Base-by-base conservation (phyloP, 2,329 filamentous ascomycete species). In the Epichloe scottii region DNA sequence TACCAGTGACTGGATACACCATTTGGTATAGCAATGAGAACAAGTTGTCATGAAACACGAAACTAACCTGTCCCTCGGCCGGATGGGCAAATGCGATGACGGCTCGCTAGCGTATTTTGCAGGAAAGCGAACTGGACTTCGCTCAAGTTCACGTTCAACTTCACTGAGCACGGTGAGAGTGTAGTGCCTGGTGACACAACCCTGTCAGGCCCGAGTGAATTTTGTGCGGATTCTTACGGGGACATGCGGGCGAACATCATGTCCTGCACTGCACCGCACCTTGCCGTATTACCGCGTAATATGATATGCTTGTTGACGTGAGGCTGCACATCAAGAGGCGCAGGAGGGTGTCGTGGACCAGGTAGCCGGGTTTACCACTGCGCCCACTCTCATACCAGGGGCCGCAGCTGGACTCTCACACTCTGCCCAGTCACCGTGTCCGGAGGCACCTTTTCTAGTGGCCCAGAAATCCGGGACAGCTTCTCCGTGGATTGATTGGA, bases 381-480 rank as follows among this genome's bases (percentile, higher is more conserved):
- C 33, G n/a, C 17, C 48, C 48, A 38, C 17, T 38, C 15, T 8
- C 8, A 26, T 26, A 3, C 23, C 50, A 51, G 41, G 46, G 40
- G 19, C 30, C 35, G 26, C 30, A 14, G 11, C 46, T 4, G 1
- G 15, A 10, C 3, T 33, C 7, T n/a, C 15, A 6, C 15, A 10
- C 3, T 38, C 7, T n/a, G 45, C 5, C 49, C 49, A 51, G 47
- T 51, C 44, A 44, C 38, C 26, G 33, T 23, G 5, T 17, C 34
- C 38, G 26, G 45, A 38, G n/a, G 21, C 12, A 19, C 33, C 40
- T 48, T 39, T 8, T 48, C 40, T n/a, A 48, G 33, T 15, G n/a
- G 14, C n/a, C 47, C 47, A 50, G 51, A 53, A 42, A 43, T 33
- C 15, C 43, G 43, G 51, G 48, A 50, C 47, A 42, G 43, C 43